These are phyloP conservation scores for Penicillium frequentans DNA, from an alignment of 2,329 filamentous ascomycete genomes.

Conservation along the genomic window DNA sequence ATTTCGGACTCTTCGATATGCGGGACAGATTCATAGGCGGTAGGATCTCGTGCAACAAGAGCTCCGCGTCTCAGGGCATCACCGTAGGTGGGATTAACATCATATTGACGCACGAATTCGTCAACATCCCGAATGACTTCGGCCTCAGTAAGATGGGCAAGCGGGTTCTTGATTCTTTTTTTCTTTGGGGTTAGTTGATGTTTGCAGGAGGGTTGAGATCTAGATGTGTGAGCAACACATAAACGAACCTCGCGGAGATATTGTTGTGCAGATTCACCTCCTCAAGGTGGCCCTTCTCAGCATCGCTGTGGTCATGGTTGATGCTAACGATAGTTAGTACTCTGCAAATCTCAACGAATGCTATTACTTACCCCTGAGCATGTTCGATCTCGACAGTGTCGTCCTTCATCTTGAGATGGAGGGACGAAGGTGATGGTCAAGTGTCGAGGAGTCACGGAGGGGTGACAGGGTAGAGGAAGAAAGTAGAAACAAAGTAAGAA, in stretches of 20 bases:
- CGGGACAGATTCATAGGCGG: constrained; percentile 45
- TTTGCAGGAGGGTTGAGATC: neutral
- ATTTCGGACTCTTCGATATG: constrained; percentile 35
- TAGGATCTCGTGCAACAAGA: constrained; percentile 51
- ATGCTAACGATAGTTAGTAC: constrained; percentile 32
- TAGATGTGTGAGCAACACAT: neutral
- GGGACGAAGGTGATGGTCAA: neutral
- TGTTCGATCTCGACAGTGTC: constrained; percentile 9
- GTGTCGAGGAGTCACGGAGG: neutral
- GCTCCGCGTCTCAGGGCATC: constrained; percentile 48
- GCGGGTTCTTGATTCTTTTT: constrained; percentile 48
- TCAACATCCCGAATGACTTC: constrained; percentile 45
- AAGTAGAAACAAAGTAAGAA: neutral
- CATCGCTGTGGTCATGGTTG: constrained; percentile 39
- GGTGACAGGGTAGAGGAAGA: neutral
- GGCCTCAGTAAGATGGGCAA: constrained; percentile 40
- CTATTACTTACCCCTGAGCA: neutral
- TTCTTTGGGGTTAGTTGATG: neutral
- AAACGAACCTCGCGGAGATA: constrained; percentile 25
- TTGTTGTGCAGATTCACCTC: constrained; percentile 28
- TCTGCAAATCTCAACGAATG: constrained; percentile 25
- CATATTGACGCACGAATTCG: constrained; percentile 42
- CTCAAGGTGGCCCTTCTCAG: constrained; percentile 14
- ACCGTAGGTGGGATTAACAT: constrained; percentile 42
- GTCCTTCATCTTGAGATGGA: constrained; percentile 5